These are phyloP conservation scores for Aegilops sharonensis DNA, from an alignment of 176 grass and related monocot species.

Conservation along the genomic window DNA sequence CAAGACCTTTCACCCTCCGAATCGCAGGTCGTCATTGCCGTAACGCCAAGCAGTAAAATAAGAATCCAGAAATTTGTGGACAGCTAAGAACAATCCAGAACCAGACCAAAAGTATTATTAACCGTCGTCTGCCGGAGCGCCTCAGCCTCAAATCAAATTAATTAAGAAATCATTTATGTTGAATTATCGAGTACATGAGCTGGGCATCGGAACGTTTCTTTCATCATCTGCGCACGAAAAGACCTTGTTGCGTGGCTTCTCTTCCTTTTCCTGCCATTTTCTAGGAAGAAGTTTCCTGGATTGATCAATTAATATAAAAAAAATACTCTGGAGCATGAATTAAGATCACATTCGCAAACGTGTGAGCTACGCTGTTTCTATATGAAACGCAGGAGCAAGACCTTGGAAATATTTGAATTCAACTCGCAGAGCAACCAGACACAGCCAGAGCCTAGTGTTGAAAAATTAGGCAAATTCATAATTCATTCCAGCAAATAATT, in stretches of 20 bases:
- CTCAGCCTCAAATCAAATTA: not conserved
- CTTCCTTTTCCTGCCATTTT: slow-evolving; percentile 28
- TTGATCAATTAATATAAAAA: not conserved
- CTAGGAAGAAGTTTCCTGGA: slow-evolving; percentile 20
- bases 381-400: not conserved
- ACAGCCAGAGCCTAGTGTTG: not conserved
- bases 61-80: not conserved
- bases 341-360: not conserved
- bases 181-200: not conserved
- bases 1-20: not conserved
- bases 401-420: not conserved
- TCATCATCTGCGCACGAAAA: slow-evolving; percentile 28
- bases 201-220: slow-evolving; percentile 27
- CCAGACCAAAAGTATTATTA: not conserved
- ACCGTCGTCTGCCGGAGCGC: not conserved
- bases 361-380: not conserved
- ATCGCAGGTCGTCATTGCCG: not conserved
- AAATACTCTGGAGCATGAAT: not conserved
- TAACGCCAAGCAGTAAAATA: not conserved
- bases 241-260: not conserved
- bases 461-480: too few species aligned
- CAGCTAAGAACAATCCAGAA: not conserved
- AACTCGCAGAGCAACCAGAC: not conserved
- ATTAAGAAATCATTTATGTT: not conserved
- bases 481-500: too few species aligned